Percentiles rank a stretch among this genome's conserved stretches.
Conservation (phyloP, 176 grass and related monocot genomes). For the Aegilops longissima region DNA sequence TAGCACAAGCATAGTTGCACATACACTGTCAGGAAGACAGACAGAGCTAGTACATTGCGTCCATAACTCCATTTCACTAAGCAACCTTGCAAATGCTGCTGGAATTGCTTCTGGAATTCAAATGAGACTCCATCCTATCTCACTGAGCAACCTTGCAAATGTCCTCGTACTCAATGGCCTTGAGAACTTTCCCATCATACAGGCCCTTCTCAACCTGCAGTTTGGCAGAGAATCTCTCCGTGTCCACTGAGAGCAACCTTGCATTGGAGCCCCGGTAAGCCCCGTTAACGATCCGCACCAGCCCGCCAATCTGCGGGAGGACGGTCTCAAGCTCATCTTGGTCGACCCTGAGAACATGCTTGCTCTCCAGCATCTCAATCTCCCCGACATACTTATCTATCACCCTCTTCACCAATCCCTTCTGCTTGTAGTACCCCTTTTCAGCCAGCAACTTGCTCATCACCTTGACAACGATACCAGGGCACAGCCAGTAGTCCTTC, state of each 20-base stretch:
- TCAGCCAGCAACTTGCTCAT: conserved; percentile 82
- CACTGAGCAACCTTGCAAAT: conserved; percentile 79
- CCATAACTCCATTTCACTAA: background rate
- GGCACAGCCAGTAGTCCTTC: conserved; percentile 93
- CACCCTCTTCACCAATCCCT: conserved; percentile 70
- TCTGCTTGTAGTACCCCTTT: conserved; percentile 94
- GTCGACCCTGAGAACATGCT: conserved; percentile 86
- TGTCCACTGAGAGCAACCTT: conserved; percentile 76
- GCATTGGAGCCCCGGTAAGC: conserved; percentile 79
- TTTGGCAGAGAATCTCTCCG: conserved; percentile 69
- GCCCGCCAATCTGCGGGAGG: conserved; percentile 85
- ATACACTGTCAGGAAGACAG: background rate
- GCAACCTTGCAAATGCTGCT: background rate
- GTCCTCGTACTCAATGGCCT: conserved; percentile 84
- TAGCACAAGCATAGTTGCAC: conserved; percentile 4
- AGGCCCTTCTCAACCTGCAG: conserved; percentile 88
- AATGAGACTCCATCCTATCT: conserved; percentile 6
- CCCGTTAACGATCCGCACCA: conserved; percentile 81
- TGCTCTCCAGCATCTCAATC: conserved; percentile 89
- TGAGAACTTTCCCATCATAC: conserved; percentile 87
- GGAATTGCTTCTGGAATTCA: conserved; percentile 11
- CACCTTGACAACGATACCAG: conserved; percentile 83
- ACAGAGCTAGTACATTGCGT: background rate
- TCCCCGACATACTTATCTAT: conserved; percentile 85
- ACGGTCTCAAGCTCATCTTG: conserved; percentile 95